These are phyloP conservation scores for Ballota nigra DNA, from an alignment of 257 asterid species.

Conservation along the genomic window DNA sequence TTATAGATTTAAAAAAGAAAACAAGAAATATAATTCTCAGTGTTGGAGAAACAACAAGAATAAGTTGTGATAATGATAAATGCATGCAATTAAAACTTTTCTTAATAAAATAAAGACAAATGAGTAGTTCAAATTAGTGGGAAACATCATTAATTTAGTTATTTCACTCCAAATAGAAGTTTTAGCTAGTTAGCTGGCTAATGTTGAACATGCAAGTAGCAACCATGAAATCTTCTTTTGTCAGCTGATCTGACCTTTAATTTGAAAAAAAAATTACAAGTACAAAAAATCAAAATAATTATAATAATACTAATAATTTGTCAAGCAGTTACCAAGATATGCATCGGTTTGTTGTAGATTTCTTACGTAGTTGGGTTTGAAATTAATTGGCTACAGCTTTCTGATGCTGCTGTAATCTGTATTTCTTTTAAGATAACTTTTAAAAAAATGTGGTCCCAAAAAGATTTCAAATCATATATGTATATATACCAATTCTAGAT, in stretches of 20 bases:
- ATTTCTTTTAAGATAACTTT: conserved; percentile 9
- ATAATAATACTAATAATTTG: background rate
- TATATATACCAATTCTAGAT: background rate
- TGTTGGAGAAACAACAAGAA: background rate
- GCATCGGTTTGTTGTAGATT: conserved; percentile 36
- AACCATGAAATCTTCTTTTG: conserved; percentile 23
- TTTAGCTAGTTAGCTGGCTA: conserved; percentile 19
- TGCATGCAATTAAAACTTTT: background rate
- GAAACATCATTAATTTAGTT: background rate
- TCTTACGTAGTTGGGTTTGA: conserved; percentile 35
- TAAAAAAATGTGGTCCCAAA: conserved; percentile 35
- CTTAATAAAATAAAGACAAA: background rate
- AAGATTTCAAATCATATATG: conserved; percentile 38
- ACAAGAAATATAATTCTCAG: background rate
- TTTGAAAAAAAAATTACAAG: background rate
- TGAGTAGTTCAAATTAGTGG: background rate
- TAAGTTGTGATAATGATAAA: background rate
- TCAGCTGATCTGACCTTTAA: conserved; percentile 29
- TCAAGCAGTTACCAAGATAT: conserved; percentile 28
- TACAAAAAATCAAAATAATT: background rate
- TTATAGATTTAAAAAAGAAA: background rate
- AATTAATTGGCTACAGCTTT: conserved; percentile 16
- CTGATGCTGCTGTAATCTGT: conserved; percentile 17
- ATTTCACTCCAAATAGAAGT: background rate
- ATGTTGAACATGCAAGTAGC: conserved; percentile 20